Conservation (phyloP, 805 yeast genomes). For the Brettanomyces bruxellensis region DNA sequence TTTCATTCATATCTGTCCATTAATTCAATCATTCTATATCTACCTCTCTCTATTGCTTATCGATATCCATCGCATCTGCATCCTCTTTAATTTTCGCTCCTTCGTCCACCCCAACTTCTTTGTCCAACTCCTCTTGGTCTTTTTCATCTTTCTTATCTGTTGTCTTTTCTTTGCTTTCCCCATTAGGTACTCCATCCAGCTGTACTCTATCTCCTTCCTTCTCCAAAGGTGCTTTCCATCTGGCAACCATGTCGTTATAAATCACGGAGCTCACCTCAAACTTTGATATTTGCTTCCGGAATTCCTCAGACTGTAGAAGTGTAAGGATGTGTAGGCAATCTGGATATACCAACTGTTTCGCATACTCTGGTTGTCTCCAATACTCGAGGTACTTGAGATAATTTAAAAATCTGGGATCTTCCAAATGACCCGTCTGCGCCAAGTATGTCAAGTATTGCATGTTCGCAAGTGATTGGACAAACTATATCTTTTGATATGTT, state of each 20-base stretch:
- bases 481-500: conserved; percentile 28
- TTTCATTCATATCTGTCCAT: too few relatives aligned
- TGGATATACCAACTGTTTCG: conserved; percentile 71
- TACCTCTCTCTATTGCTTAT: not conserved
- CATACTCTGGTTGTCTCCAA: conserved; percentile 70
- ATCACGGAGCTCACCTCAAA: conserved; percentile 47
- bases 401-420: conserved; percentile 60
- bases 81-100: too few relatives aligned
- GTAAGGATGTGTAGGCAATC: conserved; percentile 78
- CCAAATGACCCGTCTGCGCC: conserved; percentile 74
- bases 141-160: not conserved
- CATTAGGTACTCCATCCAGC: not conserved
- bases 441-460: conserved; percentile 78
- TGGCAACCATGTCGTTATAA: conserved; percentile 69
- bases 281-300: conserved; percentile 46
- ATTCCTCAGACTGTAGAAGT: conserved; percentile 43
- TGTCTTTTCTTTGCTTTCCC: not conserved
- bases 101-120: not conserved
- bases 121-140: not conserved
- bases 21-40: not conserved
- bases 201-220: not conserved
- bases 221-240: conserved; percentile 42
- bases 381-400: conserved; percentile 77
- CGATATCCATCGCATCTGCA: too few relatives aligned
- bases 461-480: conserved; percentile 87